A percentile compares a stretch with the other conserved stretches of the same genome.
Conservation (phyloP, 768 basidiomycete genomes). For the Tricholoma flavovirens region DNA sequence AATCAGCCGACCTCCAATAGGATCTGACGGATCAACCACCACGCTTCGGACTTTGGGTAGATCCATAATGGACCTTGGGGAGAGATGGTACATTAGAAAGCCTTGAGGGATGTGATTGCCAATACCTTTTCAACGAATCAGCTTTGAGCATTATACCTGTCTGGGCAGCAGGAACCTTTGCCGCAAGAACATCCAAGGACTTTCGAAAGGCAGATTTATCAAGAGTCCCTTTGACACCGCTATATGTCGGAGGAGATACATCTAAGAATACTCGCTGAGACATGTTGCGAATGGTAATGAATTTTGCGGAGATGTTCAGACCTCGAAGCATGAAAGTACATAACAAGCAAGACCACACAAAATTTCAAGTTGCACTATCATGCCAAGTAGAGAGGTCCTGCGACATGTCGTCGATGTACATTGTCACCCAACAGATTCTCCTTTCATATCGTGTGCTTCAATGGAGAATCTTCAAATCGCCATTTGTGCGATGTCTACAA, state of each 20-base stretch:
- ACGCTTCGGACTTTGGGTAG: slow-evolving; percentile 65
- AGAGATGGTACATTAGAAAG: slow-evolving; percentile 4
- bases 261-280: slow-evolving; percentile 29
- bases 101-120: neutral
- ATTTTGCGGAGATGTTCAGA: neutral
- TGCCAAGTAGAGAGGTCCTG: slow-evolving; percentile 40
- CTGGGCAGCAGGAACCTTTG: slow-evolving; percentile 51
- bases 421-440: slow-evolving; percentile 87
- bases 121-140: slow-evolving; percentile 52
- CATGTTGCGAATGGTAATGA: slow-evolving; percentile 21
- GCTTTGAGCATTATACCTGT: slow-evolving; percentile 54
- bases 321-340: no score
- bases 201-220: slow-evolving; percentile 63
- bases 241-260: slow-evolving; percentile 39
- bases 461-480: slow-evolving; percentile 57
- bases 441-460: slow-evolving; percentile 33
- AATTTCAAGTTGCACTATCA: neutral
- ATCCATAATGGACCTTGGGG: slow-evolving; percentile 54
- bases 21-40: slow-evolving; percentile 41
- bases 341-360: neutral
- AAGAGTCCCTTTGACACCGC: slow-evolving; percentile 43
- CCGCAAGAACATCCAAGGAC: slow-evolving; percentile 62
- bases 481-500: slow-evolving; percentile 80
- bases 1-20: slow-evolving; percentile 53
- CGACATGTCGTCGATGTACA: slow-evolving; percentile 80